A percentile compares a stretch with the other conserved stretches of the same genome.
Conservation (phyloP, 805 yeast genomes). For the Schwanniomyces polymorphus region DNA sequence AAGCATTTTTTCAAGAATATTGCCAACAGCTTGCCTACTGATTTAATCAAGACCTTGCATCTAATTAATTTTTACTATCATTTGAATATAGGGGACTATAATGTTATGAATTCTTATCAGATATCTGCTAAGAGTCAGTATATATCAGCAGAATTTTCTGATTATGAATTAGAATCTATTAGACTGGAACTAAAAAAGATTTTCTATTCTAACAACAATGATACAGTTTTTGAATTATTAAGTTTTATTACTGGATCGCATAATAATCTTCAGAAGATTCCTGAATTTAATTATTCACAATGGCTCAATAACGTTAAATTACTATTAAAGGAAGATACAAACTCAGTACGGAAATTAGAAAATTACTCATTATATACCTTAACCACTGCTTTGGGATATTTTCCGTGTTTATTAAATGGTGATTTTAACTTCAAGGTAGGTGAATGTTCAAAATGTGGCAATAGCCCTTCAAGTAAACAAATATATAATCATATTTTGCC, state of each 20-base stretch:
- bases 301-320: constrained; percentile 23
- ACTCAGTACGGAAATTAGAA: constrained; percentile 4
- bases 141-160: constrained; percentile 13
- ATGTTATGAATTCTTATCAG: constrained; percentile 6
- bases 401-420: constrained; percentile 41
- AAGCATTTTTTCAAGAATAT: constrained; percentile 7
- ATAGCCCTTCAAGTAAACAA: constrained; percentile 19
- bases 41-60: constrained; percentile 19
- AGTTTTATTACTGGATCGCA: neutral
- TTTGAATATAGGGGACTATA: constrained; percentile 5
- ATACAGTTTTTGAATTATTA: neutral
- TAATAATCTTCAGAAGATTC: neutral
- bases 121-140: constrained; percentile 2
- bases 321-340: constrained; percentile 6
- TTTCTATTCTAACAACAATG: neutral
- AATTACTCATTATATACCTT: constrained; percentile 20
- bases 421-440: constrained; percentile 30
- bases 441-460: constrained; percentile 42
- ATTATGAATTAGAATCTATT: constrained; percentile 15
- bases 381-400: constrained; percentile 40
- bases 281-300: neutral
- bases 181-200: constrained; percentile 5
- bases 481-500: constrained; percentile 21
- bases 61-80: constrained; percentile 19
- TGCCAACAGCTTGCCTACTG: constrained; percentile 11